phyloP scores from a whole-genome alignment of 148 eudicot genomes.

The Rhododendron henanense region DNA sequence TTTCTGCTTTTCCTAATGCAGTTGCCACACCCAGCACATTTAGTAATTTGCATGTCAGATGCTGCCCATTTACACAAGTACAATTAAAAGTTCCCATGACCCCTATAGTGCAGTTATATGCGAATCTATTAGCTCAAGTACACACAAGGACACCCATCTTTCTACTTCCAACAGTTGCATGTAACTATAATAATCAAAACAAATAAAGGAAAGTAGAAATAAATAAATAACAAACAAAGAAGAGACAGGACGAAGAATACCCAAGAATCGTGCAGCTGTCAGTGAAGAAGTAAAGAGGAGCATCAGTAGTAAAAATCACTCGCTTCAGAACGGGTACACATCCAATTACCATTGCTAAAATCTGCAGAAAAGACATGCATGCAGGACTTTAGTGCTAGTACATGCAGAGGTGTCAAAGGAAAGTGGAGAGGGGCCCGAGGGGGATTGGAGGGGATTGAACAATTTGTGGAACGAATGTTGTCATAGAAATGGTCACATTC shows the following conservation, averaged over 20 bases:
- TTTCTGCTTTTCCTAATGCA: not conserved
- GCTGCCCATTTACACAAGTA: not conserved
- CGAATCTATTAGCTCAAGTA: not conserved
- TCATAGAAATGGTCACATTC: not conserved
- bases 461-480: not conserved
- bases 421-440: not conserved
- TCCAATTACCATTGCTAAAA: conserved; percentile 78
- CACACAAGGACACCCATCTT: not conserved
- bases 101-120: not conserved
- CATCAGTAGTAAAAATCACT: conserved; percentile 75
- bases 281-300: conserved; percentile 89
- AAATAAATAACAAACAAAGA: not conserved
- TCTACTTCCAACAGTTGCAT: not conserved
- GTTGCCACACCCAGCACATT: not conserved
- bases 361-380: conserved; percentile 35
- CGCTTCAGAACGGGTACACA: conserved; percentile 72
- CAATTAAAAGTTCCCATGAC: not conserved
- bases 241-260: conserved; percentile 36
- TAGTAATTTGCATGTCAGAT: not conserved
- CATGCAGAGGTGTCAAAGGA: not conserved
- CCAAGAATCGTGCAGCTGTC: conserved; percentile 98
- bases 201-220: not conserved
- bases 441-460: not conserved
- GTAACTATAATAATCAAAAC: not conserved
- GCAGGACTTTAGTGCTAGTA: not conserved